These are phyloP conservation scores for Dentipellis fragilis DNA, from an alignment of 768 basidiomycete genomes.

Conservation along the genomic window DNA sequence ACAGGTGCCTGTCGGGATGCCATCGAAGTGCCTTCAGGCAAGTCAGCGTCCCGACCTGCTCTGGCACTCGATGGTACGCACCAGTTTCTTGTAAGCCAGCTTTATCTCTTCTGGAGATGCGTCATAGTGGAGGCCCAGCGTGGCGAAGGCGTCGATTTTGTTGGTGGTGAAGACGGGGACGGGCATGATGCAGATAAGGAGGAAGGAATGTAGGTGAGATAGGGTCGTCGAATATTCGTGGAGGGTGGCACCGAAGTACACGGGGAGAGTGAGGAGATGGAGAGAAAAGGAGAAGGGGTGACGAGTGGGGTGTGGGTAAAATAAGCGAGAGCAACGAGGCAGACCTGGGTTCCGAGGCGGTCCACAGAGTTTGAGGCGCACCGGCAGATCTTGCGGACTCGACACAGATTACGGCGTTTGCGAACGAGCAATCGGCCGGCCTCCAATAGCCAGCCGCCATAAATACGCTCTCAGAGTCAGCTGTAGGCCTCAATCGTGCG, in stretches of 20 bases:
- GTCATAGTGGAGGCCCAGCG: slow-evolving; percentile 35
- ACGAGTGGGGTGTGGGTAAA: not conserved
- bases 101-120: slow-evolving; percentile 44
- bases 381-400: not conserved
- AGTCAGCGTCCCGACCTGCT: not conserved
- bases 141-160: slow-evolving; percentile 14
- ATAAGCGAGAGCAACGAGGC: not conserved
- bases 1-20: slow-evolving; percentile 56
- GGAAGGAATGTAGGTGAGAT: not conserved
- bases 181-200: not conserved
- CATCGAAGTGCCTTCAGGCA: slow-evolving; percentile 43
- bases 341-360: not conserved
- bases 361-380: not conserved
- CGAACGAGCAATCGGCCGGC: too few relatives aligned
- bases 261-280: not conserved
- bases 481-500: not conserved
- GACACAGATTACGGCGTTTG: not conserved
- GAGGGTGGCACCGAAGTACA: not conserved
- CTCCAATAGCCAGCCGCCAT: not conserved
- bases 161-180: slow-evolving; percentile 2
- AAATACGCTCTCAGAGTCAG: not conserved
- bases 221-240: not conserved
- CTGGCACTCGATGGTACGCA: slow-evolving; percentile 21
- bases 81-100: slow-evolving; percentile 53
- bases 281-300: not conserved